A percentile compares a stretch with the other conserved stretches of the same genome.
phyloP scores from a whole-genome alignment of 345 rosid genomes.

The Anacardium occidentale region DNA sequence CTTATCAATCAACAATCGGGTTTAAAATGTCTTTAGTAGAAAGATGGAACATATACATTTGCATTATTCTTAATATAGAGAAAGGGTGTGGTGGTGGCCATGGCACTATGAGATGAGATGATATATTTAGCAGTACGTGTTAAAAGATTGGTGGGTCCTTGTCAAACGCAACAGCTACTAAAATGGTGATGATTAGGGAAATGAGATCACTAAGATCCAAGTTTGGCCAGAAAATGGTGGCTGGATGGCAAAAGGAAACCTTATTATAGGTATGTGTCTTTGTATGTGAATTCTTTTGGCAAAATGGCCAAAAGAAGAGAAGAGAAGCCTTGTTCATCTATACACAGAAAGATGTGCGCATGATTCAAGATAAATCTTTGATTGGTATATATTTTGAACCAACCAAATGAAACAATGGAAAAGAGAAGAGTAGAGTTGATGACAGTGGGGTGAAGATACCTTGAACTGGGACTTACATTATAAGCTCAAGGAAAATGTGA shows the following conservation, averaged over 20 bases:
- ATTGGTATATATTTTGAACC: background rate
- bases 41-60: slow-evolving; percentile 20
- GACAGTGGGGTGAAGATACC: background rate
- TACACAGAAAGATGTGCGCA: slow-evolving; percentile 20
- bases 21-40: slow-evolving; percentile 16
- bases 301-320: background rate
- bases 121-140: slow-evolving; percentile 39
- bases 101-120: slow-evolving; percentile 28
- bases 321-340: slow-evolving; percentile 15
- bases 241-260: slow-evolving; percentile 14
- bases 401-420: too few relatives aligned
- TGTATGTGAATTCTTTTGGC: slow-evolving; percentile 16
- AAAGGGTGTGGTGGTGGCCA: slow-evolving; percentile 44
- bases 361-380: slow-evolving; percentile 40
- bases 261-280: slow-evolving; percentile 15
- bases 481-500: background rate
- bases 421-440: too few relatives aligned
- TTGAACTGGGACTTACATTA: background rate
- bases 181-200: slow-evolving; percentile 27
- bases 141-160: slow-evolving; percentile 45
- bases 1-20: slow-evolving; percentile 21
- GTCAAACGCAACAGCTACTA: slow-evolving; percentile 40
- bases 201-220: slow-evolving; percentile 37
- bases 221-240: slow-evolving; percentile 28
- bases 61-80: slow-evolving; percentile 23